Evolutionary conservation across 2,329 filamentous ascomycete genomes (phyloP), one percentile per base, ranked within the genome.

Genomic region (Xylariaceae sp.): DNA sequence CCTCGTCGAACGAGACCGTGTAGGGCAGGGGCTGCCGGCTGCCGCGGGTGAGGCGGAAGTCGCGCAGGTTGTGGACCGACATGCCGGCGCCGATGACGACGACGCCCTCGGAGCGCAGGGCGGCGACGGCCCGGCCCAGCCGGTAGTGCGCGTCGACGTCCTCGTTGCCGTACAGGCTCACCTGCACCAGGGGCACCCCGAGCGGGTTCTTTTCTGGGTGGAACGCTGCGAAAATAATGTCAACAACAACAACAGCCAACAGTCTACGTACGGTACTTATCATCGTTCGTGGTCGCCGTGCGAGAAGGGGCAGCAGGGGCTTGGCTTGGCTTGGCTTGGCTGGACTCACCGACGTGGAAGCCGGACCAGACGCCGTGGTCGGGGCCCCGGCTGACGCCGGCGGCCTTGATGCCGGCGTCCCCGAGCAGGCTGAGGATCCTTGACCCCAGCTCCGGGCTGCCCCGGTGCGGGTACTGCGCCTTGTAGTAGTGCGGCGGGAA

Each of bases 351-450:
- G 13, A 70, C 67, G 41, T 64, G 70, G 54, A 87, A 86, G 9
- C 75, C 73, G 1, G 74, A 78, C 68, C 80, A 88, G 16, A 87
- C 80, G 14, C 83, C 83, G 51, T 88, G 83, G 48, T 88, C 83
- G 1, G 86, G 63, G 0, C 82, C 83, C 25, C 82, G 64, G 29
- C 72, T 68, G 1, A 77, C 70, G 2, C 70, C 70, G 39, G 74
- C 61, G 2, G 74, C 70, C 33, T 72, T 62, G 43, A 84, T 80
- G 2, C 73, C 76, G 1, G 74, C 70, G 4, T 67, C 53, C 3
- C 61, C 58, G 5, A 86, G 61, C 32, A 71, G 55, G 12, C 58
- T 52, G 22, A 83, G 66, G 34, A 86, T 67, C 32, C 67, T 68
- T 16, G 68, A 57, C 2, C 80, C 77, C 5, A 87, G 53, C 23